A percentile compares a stretch with the other conserved stretches of the same genome.
phyloP scores from a whole-genome alignment of 73 alveolate species.

The Paramecium sexaurelia region DNA sequence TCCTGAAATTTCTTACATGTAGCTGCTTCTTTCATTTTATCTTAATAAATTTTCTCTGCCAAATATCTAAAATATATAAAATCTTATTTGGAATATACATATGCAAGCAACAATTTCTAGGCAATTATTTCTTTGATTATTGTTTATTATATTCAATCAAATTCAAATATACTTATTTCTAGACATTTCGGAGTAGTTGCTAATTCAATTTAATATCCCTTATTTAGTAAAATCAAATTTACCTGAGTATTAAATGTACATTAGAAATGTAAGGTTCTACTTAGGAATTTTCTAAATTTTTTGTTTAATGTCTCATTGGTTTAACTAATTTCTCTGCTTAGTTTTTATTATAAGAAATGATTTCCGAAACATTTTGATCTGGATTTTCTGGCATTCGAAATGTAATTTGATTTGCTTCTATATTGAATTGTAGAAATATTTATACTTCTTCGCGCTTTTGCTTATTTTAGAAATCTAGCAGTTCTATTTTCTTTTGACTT shows the following conservation, averaged over 20 bases:
- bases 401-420: background rate
- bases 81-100: background rate
- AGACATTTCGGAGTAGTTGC: conserved; percentile 2
- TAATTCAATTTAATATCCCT: conserved; percentile 21
- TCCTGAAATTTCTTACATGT: background rate
- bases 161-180: conserved; percentile 45
- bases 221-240: background rate
- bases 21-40: background rate
- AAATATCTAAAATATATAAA: background rate
- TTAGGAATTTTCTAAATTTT: background rate
- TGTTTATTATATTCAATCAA: background rate
- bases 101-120: background rate
- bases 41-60: background rate
- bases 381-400: conserved; percentile 12
- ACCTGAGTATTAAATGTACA: conserved; percentile 4
- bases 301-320: conserved; percentile 5
- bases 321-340: conserved; percentile 10
- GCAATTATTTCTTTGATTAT: background rate
- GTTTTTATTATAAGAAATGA: conserved; percentile 21
- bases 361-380: background rate
- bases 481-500: background rate
- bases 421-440: background rate
- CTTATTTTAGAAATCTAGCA: conserved; percentile 3
- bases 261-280: background rate
- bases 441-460: conserved; percentile 15